Percentiles rank a stretch among this genome's conserved stretches.
phyloP scores from a whole-genome alignment of 345 rosid genomes.

The Citrus sp. region DNA sequence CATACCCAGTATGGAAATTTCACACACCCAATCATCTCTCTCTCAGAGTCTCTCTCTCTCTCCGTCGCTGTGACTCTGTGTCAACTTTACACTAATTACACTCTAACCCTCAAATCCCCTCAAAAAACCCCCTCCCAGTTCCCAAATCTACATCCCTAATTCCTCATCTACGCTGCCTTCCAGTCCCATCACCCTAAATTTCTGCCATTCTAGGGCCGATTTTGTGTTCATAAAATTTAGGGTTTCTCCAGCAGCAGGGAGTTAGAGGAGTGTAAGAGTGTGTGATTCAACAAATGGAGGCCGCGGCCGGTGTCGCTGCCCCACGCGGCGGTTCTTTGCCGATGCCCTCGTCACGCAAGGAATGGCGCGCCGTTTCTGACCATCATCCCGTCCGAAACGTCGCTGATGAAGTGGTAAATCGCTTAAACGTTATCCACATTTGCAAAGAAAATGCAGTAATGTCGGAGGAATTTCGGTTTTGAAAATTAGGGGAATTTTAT shows the following conservation, averaged over 20 bases:
- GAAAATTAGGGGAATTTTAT: neutral
- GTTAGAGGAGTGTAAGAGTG: constrained; percentile 22
- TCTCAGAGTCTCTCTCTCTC: constrained; percentile 8
- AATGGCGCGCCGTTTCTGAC: constrained; percentile 95
- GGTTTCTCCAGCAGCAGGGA: constrained; percentile 19
- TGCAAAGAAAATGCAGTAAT: neutral
- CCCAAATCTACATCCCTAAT: constrained; percentile 24
- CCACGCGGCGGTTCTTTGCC: constrained; percentile 65
- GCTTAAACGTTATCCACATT: neutral
- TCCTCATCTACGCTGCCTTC: constrained; percentile 4
- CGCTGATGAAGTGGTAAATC: constrained; percentile 50
- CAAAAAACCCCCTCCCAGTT: constrained; percentile 8
- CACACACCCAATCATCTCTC: constrained; percentile 31
- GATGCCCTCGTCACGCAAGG: constrained; percentile 65
- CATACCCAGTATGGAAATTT: neutral
- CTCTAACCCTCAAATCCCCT: constrained; percentile 26
- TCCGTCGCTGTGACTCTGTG: neutral
- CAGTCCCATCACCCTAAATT: neutral
- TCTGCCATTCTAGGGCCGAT: constrained; percentile 29
- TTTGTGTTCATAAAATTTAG: constrained; percentile 20
- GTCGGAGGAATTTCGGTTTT: neutral
- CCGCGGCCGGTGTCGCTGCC: constrained; percentile 58
- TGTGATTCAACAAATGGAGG: constrained; percentile 55
- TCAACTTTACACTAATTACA: constrained; percentile 24
- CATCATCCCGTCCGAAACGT: constrained; percentile 54